A percentile compares a stretch with the other conserved stretches of the same genome.
phyloP scores from a whole-genome alignment of 306 rosid species.

The Purshia tridentata region DNA sequence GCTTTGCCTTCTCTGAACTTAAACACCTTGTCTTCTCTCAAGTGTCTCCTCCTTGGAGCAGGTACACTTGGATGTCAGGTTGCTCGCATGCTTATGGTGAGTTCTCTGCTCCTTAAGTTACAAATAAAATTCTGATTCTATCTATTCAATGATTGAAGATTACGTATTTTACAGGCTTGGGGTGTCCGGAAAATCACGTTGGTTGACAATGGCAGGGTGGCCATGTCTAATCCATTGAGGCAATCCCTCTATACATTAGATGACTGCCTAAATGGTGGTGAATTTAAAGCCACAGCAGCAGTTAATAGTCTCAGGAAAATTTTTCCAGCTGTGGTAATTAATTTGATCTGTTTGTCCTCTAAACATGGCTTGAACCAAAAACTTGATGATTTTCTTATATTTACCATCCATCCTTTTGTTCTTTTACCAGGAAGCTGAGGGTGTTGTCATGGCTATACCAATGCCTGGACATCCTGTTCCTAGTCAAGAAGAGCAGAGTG shows the following conservation, averaged over 20 bases:
- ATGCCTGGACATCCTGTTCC: conserved; percentile 97
- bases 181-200: conserved; percentile 88
- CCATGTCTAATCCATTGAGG: conserved; percentile 97
- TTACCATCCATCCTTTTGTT: conserved; percentile 8
- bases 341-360: conserved; percentile 15
- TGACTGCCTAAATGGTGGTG: conserved; percentile 91
- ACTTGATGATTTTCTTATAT: conserved; percentile 17
- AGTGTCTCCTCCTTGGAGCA: conserved; percentile 97
- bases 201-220: conserved; percentile 85
- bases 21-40: conserved; percentile 63
- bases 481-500: conserved; percentile 58
- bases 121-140: conserved; percentile 12
- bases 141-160: conserved; percentile 18
- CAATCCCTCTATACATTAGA: conserved; percentile 95
- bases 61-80: conserved; percentile 99
- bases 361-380: conserved; percentile 1
- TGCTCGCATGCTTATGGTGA: conserved; percentile 97
- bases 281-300: conserved; percentile 81
- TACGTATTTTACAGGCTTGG: conserved; percentile 74
- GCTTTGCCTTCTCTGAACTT: conserved; percentile 86
- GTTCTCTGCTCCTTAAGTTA: conserved; percentile 33
- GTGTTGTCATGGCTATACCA: conserved; percentile 85
- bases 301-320: conserved; percentile 75
- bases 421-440: conserved; percentile 80
- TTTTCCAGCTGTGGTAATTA: conserved; percentile 90